phyloP scores from a whole-genome alignment of 1,139 yeast genomes.

The Pichia sp. region DNA sequence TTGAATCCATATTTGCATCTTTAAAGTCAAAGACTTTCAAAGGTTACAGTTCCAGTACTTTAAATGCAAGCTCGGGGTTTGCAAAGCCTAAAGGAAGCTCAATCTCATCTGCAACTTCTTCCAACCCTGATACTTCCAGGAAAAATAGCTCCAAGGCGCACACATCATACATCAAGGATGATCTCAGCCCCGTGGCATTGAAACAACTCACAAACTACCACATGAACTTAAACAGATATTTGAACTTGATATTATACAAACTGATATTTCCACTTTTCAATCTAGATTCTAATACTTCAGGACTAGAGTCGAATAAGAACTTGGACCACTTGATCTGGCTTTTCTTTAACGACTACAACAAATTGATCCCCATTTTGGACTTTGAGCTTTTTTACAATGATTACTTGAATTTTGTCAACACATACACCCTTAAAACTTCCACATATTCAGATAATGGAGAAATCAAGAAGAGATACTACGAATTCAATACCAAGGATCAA shows the following conservation, averaged over 20 bases:
- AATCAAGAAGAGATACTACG: conserved; percentile 32
- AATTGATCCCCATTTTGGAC: conserved; percentile 56
- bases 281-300: conserved; percentile 4
- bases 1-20: conserved; percentile 18
- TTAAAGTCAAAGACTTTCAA: conserved; percentile 21
- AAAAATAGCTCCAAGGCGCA: background rate
- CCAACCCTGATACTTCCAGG: background rate
- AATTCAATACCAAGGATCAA: conserved; percentile 44
- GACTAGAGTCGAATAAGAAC: conserved; percentile 24
- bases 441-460: conserved; percentile 32
- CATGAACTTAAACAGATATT: conserved; percentile 28
- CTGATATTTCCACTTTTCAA: conserved; percentile 25
- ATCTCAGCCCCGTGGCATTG: conserved; percentile 1
- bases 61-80: background rate
- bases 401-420: conserved; percentile 51
- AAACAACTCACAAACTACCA: conserved; percentile 25
- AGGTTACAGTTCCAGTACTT: conserved; percentile 19
- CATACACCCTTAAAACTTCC: conserved; percentile 46
- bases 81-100: background rate
- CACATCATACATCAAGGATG: conserved; percentile 1
- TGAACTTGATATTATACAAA: conserved; percentile 27
- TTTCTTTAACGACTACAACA: conserved; percentile 50
- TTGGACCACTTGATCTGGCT: conserved; percentile 48
- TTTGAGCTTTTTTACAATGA: conserved; percentile 49
- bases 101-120: background rate